Base-by-base conservation (phyloP, 768 basidiomycete species). In the Candolleomyces aberdarensis region DNA sequence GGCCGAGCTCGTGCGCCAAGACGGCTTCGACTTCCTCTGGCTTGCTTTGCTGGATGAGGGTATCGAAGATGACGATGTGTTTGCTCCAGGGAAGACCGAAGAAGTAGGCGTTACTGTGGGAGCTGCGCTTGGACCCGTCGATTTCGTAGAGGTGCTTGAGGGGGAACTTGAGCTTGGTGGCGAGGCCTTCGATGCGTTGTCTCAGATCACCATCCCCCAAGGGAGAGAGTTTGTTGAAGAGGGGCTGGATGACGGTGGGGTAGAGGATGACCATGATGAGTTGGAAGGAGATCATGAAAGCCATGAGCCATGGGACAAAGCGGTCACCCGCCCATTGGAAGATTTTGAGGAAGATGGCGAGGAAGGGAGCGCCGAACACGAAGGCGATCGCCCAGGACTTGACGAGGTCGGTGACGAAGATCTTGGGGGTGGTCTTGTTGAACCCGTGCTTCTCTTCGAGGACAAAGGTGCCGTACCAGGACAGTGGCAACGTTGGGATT, bases 31-130 rank as follows among this genome's bases (percentile, higher is more conserved):
- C 94, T 72, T 98, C 94, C 26, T 93, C 91, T 0, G 95, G 84
- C 67, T 88, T 85, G 72, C 86, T 90, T 68, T 98, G 86, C 69
- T 96, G 88, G 74, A 98, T 94, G 64, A 99, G 83, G 0, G 96
- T 98, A 67, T 99, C 97, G 68, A 94, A 99, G 69, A 99, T 91
- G 72, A 98, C 94, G 65, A 96, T 93, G 74, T 95, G 93, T 66
- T 95, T 95, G 76, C 87, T 91, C 90, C 94, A 96, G 1, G 96
- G 96, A 13, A 98, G 83, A 61, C 96, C 96, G 65, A 94, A 98
- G 81, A 98, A 98, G 78, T 97, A 98, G n/a, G 96, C 96, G 65
- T 98, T 98, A 66, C 89, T 91, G 75, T 99, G 96, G 2, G 92
- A 90, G 74, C 90, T 93, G 52, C 96, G 86, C 78, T 97, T 97